Base-by-base conservation (phyloP, 2,329 filamentous ascomycete species). In the Colletotrichum endophyticum region DNA sequence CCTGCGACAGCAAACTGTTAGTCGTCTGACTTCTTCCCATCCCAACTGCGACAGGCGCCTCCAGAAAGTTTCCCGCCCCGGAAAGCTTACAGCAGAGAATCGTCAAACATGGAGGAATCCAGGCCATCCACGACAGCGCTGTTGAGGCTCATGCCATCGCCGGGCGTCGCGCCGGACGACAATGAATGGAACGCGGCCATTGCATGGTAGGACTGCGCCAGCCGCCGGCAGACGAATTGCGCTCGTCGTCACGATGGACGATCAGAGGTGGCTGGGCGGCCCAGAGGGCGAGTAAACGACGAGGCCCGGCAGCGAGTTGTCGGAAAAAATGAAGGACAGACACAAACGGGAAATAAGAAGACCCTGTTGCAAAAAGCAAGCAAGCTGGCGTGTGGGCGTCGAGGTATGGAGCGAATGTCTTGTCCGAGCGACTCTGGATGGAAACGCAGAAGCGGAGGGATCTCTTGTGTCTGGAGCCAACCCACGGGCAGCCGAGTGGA, bases 171-270 rank as follows among this genome's bases (percentile, higher is more conserved):
- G 82, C 85, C 84, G 78, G 87, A 84, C 79, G 86, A 84, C 86
- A 91, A 89, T 82, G 89, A 86, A 84, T 90, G 91, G 86, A 88
- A 92, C 81, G 87, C 86, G 79, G 89, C 89, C 91, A 92, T 92
- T 81, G 86, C 89, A 90, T 90, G 80, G 83, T 85, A 79, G 79
- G 80, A 80, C 80, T 79, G 77, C 34, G 63, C 30, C 34, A 68
- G 73, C 64, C 75, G 77, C 82, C 78, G 79, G 75, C 77, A 76
- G 76, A 70, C 77, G 44, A 67, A 15, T 63, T 63, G 64, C 77
- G 72, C 70, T 69, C 56, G 25, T 68, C 36, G 59, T 34, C 61
- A 32, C 53, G 28, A 34, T 49, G 49, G 27, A 56, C 22, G 56
- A 56, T 34, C 27, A 13, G 11, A 36, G 56, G 34, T 25, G 63